Conservation (phyloP, 345 rosid genomes). For the Euphorbia pulcherrima region DNA sequence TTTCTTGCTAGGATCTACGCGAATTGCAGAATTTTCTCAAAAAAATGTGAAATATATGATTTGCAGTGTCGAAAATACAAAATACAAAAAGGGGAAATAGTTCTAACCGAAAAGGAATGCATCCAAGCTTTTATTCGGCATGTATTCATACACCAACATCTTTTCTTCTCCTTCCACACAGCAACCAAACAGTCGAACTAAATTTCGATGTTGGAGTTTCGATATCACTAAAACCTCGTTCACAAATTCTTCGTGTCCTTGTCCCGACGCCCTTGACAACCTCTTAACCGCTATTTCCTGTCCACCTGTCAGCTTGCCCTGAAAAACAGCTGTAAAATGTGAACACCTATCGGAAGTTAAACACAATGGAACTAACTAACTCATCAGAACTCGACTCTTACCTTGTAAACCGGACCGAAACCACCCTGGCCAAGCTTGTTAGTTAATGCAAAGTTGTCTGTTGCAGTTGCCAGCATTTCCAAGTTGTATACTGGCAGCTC, state of each 20-base stretch:
- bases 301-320: slow-evolving; percentile 10
- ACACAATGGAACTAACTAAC: neutral
- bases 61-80: neutral
- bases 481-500: slow-evolving; percentile 28
- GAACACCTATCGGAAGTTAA: neutral
- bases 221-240: slow-evolving; percentile 18
- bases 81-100: neutral
- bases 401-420: slow-evolving; percentile 43
- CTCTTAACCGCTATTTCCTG: slow-evolving; percentile 32
- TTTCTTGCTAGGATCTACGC: neutral
- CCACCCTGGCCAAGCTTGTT: slow-evolving; percentile 40
- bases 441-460: slow-evolving; percentile 21
- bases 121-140: slow-evolving; percentile 27
- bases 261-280: slow-evolving; percentile 24
- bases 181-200: slow-evolving; percentile 20
- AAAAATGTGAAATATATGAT: neutral
- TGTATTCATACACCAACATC: slow-evolving; percentile 20
- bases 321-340: neutral
- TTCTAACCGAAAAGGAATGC: slow-evolving; percentile 1
- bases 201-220: slow-evolving; percentile 18
- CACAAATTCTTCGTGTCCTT: slow-evolving; percentile 35
- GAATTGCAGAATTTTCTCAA: neutral
- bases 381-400: neutral
- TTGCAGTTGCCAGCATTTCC: slow-evolving; percentile 22
- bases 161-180: slow-evolving; percentile 21